Base-by-base conservation (phyloP, 1,284 basidiomycete genomes). In the Coniophora puteana region DNA sequence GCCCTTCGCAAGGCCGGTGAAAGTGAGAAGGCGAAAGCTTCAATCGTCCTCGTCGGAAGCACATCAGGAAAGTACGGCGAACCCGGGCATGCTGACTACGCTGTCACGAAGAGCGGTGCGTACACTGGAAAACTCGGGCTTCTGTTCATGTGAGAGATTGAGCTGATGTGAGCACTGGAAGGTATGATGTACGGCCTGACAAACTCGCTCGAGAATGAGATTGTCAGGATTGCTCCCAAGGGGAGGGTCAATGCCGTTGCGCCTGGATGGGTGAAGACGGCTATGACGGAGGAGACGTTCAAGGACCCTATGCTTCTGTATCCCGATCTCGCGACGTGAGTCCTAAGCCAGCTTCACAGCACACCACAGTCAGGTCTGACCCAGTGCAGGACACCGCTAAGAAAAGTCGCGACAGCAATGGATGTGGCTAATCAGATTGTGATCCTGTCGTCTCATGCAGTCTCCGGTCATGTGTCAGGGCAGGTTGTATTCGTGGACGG, bases 141-240 rank as follows among this genome's bases (percentile, higher is more conserved):
- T 16, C 17, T 36, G 16, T 20, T 21, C 8, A 10, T 5, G 10
- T 36, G 30, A 14, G 13, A 25, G 16, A 20, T 36, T 2, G 25
- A 25, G 24, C 32, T 39, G 8, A 48, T n/a, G 21, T 35, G 42
- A 57, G 34, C 51, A 39, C n/a, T n/a, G n/a, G 8, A 43, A 77
- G 85, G 78, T 1, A 71, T 89, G 66, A 87, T 87, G 80, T 81
- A 85, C 46, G 86, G 85, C 1, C 58, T 89, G 28, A 76, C 77
- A 1, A 64, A 81, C 46, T 71, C 78, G 3, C 67, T 89, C 47
- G 88, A 89, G 62, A 89, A 88, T 55, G 86, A 89, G 59, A 88
- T 89, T 42, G 84, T 89, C 22, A 76, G 78, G 58, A 78, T 87
- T 47, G 83, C 83, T 0, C 82, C 84, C 0, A 67, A 59, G 36